Evolutionary conservation across 1,284 basidiomycete species (phyloP), one percentile per base, ranked within the genome.

Genomic region (Pseudozyma flocculosa): DNA sequence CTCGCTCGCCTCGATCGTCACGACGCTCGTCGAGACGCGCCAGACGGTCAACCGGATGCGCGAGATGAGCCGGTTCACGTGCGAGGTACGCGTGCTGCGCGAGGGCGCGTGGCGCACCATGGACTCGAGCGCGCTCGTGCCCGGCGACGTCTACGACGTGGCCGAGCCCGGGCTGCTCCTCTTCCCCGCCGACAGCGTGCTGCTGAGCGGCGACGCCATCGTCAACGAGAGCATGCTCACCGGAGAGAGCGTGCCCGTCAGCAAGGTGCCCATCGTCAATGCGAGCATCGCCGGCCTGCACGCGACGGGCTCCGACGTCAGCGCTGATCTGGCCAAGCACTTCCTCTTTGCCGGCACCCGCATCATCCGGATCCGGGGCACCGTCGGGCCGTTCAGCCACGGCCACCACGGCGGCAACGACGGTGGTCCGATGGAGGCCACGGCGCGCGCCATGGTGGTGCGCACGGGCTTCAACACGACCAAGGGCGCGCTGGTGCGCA

Each of bases 151-250:
- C 51, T 83, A 97, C 68, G 91, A 96, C 77, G 83, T 96, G 10
- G 87, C 90, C 14, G 86, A 87, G 44, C 83, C 89, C 1, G 84
- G 85, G 15, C 83, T 95, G 17, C 80, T 85, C 9, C 81, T 88
- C 29, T 84, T 99, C 64, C 95, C 95, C 1, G 90, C 91, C 14
- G 95, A 99, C 78, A 84, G 94, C 61, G 85, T 96, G 65, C 83
- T 97, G 17, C 85, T 98, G 26, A 90, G 89, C 7, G 94, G 95
- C 4, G 95, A 97, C 75, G 92, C 92, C 0, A 95, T 98, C 61
- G 89, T 97, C 51, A 97, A 98, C 78, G 95, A 98, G 80, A 94
- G 91, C 61, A 97, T 97, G 94, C 85, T 98, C 17, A 96, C 92
- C 0, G 92, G 92, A 11, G 93, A 96, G 79, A 93, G 90, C 68